Percentiles rank a stretch among this genome's conserved stretches.
phyloP scores from a whole-genome alignment of 1,139 yeast genomes.

The Hyphopichia fennica region DNA sequence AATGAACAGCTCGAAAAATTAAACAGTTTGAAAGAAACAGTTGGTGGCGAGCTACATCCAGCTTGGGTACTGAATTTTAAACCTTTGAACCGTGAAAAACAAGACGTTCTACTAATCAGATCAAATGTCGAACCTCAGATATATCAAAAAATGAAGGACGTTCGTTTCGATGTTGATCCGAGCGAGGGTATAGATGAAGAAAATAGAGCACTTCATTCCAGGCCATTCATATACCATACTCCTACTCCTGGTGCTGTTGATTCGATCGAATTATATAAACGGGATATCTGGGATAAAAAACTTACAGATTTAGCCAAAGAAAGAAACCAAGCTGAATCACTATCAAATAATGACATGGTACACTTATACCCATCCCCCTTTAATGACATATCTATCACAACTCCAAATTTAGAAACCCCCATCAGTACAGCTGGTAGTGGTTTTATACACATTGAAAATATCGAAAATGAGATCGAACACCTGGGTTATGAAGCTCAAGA shows the following conservation, averaged over 20 bases:
- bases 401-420: no score
- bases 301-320: neutral
- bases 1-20: neutral
- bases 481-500: neutral
- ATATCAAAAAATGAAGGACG: no score
- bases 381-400: no score
- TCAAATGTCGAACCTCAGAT: neutral
- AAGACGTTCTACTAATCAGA: neutral
- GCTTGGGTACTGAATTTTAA: slow-evolving; percentile 1
- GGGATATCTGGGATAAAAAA: no score
- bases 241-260: no score
- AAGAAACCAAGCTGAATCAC: neutral
- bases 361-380: no score
- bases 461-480: neutral
- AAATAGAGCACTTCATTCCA: neutral
- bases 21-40: neutral
- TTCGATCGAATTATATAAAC: neutral
- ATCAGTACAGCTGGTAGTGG: no score
- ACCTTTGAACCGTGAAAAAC: neutral
- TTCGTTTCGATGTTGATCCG: no score
- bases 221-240: no score
- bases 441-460: neutral
- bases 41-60: neutral
- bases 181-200: neutral
- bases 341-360: no score